Base-by-base conservation (phyloP, 176 grass and related monocot genomes). In the Ampelocalamus luodianensis region DNA sequence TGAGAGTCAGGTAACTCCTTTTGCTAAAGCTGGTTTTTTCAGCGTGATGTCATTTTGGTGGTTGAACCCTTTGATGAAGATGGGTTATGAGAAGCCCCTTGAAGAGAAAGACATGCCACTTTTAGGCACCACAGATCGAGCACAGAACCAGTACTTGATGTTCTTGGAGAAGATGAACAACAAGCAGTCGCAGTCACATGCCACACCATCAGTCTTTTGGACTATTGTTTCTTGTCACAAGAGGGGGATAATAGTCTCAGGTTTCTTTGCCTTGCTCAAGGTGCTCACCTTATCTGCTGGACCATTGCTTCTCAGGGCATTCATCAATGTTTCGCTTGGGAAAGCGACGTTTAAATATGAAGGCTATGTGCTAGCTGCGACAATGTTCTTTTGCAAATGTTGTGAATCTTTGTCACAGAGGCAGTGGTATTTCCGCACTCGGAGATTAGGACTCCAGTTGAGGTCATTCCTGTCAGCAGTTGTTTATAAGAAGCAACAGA, bases 11-110 rank as follows among this genome's bases (percentile, higher is more conserved):
- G 83, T 84, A 7, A 88, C 93, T 65, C 73, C 80, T 36, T 93
- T 95, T 68, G 90, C 91, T 32, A 84, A 78, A 81, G 93, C 93
- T 78, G 87, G 89, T 1, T 83, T 89, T 77, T 85, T 95, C 63
- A 95, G 89, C 56, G 51, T 74, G 48, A 92, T 98, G 91, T 83
- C 93, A 20, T 98, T 98, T 77, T 93, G 93, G 93, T 98, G 96
- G 93, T 46, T 98, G 65, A 98, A 95, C 45, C 76, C 83, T 43
- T 83, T 98, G 85, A 93, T 98, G 89, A 95, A 90, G 85, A 89
- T 81, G 80, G 96, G 96, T 32, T 90, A 90, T 40, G 68, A 87
- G 62, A 98, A 92, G 27, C 96, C 91, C 37, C 85, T 98, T 10
- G 96, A 98, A 82, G 96, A 92, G 50, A 90, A 87, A 85, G 96